Conservation (phyloP, 345 rosid genomes). For the Psidium friedrichsthalianum region DNA sequence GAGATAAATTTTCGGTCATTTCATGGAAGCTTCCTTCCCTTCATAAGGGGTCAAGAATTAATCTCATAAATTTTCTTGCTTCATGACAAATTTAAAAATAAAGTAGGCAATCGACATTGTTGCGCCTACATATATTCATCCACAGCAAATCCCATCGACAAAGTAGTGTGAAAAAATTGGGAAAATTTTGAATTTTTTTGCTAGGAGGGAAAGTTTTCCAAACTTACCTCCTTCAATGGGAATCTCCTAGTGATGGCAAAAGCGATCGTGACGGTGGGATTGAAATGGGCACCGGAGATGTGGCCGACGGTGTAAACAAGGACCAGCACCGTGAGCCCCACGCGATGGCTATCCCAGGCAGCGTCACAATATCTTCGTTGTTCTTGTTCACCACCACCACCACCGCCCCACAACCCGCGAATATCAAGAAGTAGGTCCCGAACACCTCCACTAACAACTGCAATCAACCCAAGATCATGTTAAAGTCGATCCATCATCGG, state of each 20-base stretch:
- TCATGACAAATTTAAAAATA: too few species aligned
- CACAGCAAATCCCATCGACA: too few species aligned
- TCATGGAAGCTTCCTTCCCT: too few species aligned
- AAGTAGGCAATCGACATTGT: too few species aligned
- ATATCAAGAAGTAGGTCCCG: conserved; percentile 85
- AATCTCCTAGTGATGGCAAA: conserved; percentile 70
- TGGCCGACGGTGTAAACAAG: conserved; percentile 76
- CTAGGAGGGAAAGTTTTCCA: neutral
- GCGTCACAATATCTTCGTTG: conserved; percentile 54
- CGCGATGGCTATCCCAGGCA: conserved; percentile 59
- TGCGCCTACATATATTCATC: too few species aligned
- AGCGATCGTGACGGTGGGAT: conserved; percentile 88
- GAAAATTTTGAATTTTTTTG: neutral
- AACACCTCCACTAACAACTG: conserved; percentile 64
- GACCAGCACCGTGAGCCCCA: conserved; percentile 85
- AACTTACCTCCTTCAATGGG: conserved; percentile 56
- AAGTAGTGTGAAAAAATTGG: too few species aligned
- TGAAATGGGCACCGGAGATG: conserved; percentile 95
- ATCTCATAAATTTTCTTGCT: too few species aligned
- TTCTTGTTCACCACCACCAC: conserved; percentile 61
- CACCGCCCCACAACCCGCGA: conserved; percentile 76
- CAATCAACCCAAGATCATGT: neutral
- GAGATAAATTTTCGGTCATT: too few species aligned
- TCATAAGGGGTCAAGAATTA: too few species aligned
- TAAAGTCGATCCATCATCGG: neutral